Percentiles rank a stretch among this genome's conserved stretches.
phyloP scores from a whole-genome alignment of 345 rosid genomes.

The Lepidium aucheri region DNA sequence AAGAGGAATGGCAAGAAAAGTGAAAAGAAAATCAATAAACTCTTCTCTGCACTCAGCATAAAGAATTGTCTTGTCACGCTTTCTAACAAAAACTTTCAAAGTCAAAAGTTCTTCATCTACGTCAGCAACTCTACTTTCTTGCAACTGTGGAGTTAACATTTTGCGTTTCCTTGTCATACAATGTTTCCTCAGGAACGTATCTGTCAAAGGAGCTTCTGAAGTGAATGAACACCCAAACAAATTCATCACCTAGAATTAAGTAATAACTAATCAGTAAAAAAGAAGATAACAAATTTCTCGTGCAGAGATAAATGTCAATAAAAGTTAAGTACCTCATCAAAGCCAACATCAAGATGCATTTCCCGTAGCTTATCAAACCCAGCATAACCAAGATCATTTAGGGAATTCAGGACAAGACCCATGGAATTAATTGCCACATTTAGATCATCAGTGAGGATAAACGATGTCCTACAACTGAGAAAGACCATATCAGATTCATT shows the following conservation, averaged over 20 bases:
- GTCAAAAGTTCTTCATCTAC: background rate
- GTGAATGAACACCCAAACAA: background rate
- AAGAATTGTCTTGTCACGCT: background rate
- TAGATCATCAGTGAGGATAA: background rate
- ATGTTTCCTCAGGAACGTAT: background rate
- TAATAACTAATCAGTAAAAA: too few species aligned
- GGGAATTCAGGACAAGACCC: conserved; percentile 7
- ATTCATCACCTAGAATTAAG: too few species aligned
- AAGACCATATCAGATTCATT: too few species aligned
- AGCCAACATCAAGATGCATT: conserved; percentile 17
- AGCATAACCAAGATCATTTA: conserved; percentile 11
- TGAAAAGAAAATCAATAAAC: too few species aligned
- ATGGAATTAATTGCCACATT: conserved; percentile 11
- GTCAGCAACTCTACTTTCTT: background rate
- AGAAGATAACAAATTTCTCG: too few species aligned
- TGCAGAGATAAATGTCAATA: too few species aligned
- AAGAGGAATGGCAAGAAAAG: background rate
- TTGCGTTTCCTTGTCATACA: background rate
- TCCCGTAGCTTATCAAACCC: conserved; percentile 6
- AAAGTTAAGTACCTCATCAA: conserved; percentile 6
- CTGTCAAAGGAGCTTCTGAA: background rate
- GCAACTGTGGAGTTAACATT: background rate
- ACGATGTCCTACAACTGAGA: too few species aligned
- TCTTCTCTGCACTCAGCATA: background rate
- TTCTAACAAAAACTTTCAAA: background rate